Evolutionary conservation across 306 rosid genomes (phyloP).

Genomic region (Comarum palustre): DNA sequence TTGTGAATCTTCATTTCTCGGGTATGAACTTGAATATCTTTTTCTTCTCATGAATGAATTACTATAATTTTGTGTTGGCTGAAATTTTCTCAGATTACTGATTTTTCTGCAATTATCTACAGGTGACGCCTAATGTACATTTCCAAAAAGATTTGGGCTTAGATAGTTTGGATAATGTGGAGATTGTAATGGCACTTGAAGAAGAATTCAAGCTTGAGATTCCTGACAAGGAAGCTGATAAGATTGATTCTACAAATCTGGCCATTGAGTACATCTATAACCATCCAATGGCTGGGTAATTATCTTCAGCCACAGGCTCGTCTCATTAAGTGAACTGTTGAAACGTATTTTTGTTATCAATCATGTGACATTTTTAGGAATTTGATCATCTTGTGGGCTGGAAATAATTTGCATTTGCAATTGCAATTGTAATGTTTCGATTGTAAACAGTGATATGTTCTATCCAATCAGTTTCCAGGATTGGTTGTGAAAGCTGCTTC

Average conservation of each 20-base stretch:
- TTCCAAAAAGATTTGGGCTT: slow-evolving; percentile 90
- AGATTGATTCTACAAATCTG: slow-evolving; percentile 68
- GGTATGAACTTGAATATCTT: neutral
- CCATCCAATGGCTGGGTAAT: slow-evolving; percentile 86
- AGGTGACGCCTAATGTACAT: slow-evolving; percentile 79
- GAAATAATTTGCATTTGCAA: slow-evolving; percentile 51
- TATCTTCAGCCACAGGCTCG: neutral
- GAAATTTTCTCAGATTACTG: slow-evolving; percentile 8
- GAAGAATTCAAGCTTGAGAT: slow-evolving; percentile 98
- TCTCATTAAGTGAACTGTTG: slow-evolving; percentile 9
- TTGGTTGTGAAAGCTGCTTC: slow-evolving; percentile 6
- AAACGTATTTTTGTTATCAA: slow-evolving; percentile 18
- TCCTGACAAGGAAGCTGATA: slow-evolving; percentile 91
- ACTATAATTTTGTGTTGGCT: neutral
- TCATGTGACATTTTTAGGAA: slow-evolving; percentile 29
- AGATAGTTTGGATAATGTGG: slow-evolving; percentile 98
- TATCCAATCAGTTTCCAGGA: neutral
- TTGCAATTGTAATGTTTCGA: slow-evolving; percentile 2
- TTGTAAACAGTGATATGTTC: slow-evolving; percentile 1
- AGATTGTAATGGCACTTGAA: slow-evolving; percentile 92
- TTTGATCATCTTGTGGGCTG: slow-evolving; percentile 27
- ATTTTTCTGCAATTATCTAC: slow-evolving; percentile 23
- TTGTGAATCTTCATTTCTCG: neutral
- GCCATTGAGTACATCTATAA: slow-evolving; percentile 85
- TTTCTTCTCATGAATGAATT: neutral